Conservation (phyloP, 2,329 filamentous ascomycete species). For the Trichoderma pleuroti region DNA sequence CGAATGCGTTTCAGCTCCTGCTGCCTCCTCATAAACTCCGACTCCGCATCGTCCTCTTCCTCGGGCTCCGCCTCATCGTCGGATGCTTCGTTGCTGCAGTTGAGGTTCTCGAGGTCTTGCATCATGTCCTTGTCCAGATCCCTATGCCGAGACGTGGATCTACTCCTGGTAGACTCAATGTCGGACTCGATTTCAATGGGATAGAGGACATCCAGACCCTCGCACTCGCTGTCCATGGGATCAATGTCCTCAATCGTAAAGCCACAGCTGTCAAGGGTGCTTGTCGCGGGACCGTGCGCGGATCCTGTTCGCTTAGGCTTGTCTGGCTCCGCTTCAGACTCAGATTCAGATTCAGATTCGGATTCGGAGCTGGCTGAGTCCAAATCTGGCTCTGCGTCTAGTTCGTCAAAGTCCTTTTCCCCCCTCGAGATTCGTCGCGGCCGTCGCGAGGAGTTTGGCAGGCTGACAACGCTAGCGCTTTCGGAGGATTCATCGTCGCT, state of each 20-base stretch:
- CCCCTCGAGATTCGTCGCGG: constrained; percentile 21
- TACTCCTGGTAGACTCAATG: constrained; percentile 40
- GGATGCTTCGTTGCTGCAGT: constrained; percentile 40
- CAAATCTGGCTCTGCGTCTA: constrained; percentile 24
- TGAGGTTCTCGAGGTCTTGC: constrained; percentile 44
- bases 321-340: constrained; percentile 21
- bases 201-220: constrained; percentile 40
- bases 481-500: constrained; percentile 29
- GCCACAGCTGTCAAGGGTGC: constrained; percentile 25
- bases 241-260: constrained; percentile 48
- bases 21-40: constrained; percentile 39
- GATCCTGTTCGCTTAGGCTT: constrained; percentile 9
- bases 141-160: constrained; percentile 33
- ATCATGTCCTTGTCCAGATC: constrained; percentile 44
- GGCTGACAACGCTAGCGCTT: constrained; percentile 29
- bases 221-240: constrained; percentile 44
- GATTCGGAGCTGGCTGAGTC: constrained; percentile 9
- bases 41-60: constrained; percentile 32
- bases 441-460: constrained; percentile 24
- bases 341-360: constrained; percentile 16
- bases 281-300: constrained; percentile 14
- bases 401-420: constrained; percentile 11
- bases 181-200: constrained; percentile 41
- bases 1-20: constrained; percentile 43
- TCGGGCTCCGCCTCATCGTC: constrained; percentile 36